phyloP scores from a whole-genome alignment of 306 rosid species.

The Cajanus cajan region DNA sequence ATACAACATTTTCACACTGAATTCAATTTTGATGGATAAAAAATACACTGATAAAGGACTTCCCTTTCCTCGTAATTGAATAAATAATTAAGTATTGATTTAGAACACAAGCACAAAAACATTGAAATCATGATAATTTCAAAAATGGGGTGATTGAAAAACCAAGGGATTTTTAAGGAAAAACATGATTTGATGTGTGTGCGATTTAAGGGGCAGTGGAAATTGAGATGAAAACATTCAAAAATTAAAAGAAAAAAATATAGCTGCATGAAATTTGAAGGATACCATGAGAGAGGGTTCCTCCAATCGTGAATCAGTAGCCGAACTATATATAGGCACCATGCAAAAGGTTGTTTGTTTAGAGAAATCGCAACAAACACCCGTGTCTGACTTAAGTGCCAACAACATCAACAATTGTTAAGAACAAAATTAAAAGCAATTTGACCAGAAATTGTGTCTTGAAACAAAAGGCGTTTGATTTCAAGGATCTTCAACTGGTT shows the following conservation, averaged over 20 bases:
- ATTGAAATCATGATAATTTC: no score
- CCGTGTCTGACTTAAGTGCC: constrained; percentile 95
- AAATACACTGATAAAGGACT: no score
- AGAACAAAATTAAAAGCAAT: background rate
- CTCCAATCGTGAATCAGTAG: constrained; percentile 45
- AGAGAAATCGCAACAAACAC: constrained; percentile 54
- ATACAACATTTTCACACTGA: no score
- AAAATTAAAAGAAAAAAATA: background rate
- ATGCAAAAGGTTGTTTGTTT: constrained; percentile 76
- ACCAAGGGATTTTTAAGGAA: no score
- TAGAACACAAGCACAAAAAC: no score
- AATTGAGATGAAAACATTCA: no score
- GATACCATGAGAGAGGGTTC: background rate
- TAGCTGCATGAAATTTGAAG: constrained; percentile 42
- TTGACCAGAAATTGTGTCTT: constrained; percentile 56
- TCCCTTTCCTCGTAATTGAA: no score
- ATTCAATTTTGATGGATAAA: no score
- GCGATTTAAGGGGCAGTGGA: no score
- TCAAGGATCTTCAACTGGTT: constrained; percentile 76
- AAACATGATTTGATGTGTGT: no score
- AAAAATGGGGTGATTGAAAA: no score
- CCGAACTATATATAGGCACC: constrained; percentile 32
- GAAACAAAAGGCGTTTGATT: constrained; percentile 38
- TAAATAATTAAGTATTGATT: no score
- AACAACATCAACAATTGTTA: background rate